Base-by-base conservation (phyloP, 805 yeast genomes). In the Candida rishiriensis region DNA sequence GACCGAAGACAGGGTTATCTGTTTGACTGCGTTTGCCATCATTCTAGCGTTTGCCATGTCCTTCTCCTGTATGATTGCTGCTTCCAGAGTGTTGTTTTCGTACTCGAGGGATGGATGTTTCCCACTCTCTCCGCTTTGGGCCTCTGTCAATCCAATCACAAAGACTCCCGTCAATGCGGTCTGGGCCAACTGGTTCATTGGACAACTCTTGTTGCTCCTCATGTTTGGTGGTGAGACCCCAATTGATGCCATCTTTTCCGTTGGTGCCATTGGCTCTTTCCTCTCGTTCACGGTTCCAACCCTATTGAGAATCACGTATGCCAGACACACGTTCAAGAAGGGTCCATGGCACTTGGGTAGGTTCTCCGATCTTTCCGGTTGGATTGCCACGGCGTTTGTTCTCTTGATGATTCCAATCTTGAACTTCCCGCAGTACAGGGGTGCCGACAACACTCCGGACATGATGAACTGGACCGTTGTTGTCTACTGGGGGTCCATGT, bases 281-380 rank as follows among this genome's bases (percentile, higher is more conserved):
- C 71, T 81, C 47, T 80, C 86, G 3, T 82, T 81, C 65, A 71
- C 77, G 26, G 65, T 77, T 54, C 88, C 88, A 7, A 77, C 81
- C 13, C 55, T 77, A 11, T 68, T 81, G 45, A 76, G 79, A 55
- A 73, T 79, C 54, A 74, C 82, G 3, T 74, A 72, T 53, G 71
- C 80, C 3, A 62, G 75, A 43, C 65, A 72, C 31, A 64, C 70
- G 1, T 82, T 81, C 67, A 64, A 65, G 48, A 75, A 73, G 10
- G 88, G 88, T 3, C 88, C 87, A 3, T 81, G 83, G 81, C 65
- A 73, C 58, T 65, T 82, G 44, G 88, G 88, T 15, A 57, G 52
- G 38, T 71, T 60, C 51, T 72, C 81, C 9, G 52, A 64, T 10
- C 72, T 76, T 7, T 62, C 70, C 34, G 83, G 83, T 16, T 49